A percentile compares a stretch with the other conserved stretches of the same genome.
Conservation (phyloP, 2,329 filamentous ascomycete genomes). For the Fusarium musae region DNA sequence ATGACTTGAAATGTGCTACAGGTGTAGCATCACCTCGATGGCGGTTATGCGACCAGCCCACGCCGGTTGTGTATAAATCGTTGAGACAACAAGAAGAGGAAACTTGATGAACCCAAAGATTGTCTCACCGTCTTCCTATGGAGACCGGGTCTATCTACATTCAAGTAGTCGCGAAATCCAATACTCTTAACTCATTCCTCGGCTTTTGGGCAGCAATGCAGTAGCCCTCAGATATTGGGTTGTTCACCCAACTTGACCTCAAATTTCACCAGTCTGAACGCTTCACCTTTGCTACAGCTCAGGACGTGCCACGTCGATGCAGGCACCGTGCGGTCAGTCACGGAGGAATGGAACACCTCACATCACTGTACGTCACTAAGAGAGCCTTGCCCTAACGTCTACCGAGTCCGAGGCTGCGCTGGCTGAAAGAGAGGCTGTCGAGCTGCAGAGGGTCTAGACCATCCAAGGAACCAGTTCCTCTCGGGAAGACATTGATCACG, state of each 20-base stretch:
- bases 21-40: conserved; percentile 5
- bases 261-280: background rate
- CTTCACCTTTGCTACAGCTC: conserved; percentile 8
- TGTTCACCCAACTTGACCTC: background rate
- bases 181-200: background rate
- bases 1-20: conserved; percentile 22
- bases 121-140: background rate
- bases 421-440: background rate
- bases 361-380: background rate
- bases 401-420: conserved; percentile 15
- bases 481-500: background rate
- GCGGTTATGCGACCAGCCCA: background rate
- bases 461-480: background rate
- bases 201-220: conserved; percentile 35
- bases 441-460: background rate
- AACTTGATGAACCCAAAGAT: background rate
- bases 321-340: background rate
- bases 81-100: background rate
- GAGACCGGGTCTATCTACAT: conserved; percentile 3
- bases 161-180: conserved; percentile 11
- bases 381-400: background rate
- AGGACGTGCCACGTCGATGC: conserved; percentile 24
- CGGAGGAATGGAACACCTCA: background rate
- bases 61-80: background rate
- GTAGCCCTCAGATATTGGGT: background rate